Evolutionary conservation across 208 protist genomes (phyloP), one percentile per base, ranked within the genome.

Genomic region (Crithidia expoeki): DNA sequence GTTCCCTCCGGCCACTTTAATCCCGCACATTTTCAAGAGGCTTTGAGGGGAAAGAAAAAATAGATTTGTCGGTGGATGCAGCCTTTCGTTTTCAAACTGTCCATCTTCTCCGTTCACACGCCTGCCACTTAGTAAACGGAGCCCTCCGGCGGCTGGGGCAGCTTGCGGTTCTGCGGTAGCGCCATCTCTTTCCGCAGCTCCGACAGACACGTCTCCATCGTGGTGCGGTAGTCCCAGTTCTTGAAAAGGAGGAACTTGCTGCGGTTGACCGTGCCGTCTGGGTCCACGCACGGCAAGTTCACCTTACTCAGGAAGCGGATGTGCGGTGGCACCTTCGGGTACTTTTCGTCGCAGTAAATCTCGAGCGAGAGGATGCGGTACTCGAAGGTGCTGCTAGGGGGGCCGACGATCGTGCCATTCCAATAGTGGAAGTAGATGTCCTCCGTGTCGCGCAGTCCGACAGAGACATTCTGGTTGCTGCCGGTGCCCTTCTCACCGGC

Each of bases 361-460:
- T 94, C 90, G 50, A 89, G 77, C 30, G 80, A 89, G 19, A 95
- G 82, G 42, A 97, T 97, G 68, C 93, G 88, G 69, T 94, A 87
- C 80, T 97, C 93, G 68, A 97, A 97, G 30, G 83, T 92, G 61
- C 83, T 96, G 77, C 87, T 84, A 53, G 84, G 83, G 0, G 93
- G 93, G 6, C 93, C 93, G 17, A 97, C 85, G 42, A 97, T 97
- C 17, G 93, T 95, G 72, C 90, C 93, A 68, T 94, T 97, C 93
- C 93, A 97, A 74, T 95, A 70, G 68, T 95, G 93, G 46, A 97
- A 82, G 69, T 83, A 95, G 67, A 97, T 97, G 74, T 97, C 93
- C 33, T 85, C 84, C 21, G 84, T 94, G 80, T 93, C 89, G 44
- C 87, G 81, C 64, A 97, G 84, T 32, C 93, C 93, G 34, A 97